Percentiles rank a stretch among this genome's conserved stretches.
These are phyloP conservation scores for Hanseniaspora thailandica DNA, from an alignment of 805 yeast species.

Conservation along the genomic window DNA sequence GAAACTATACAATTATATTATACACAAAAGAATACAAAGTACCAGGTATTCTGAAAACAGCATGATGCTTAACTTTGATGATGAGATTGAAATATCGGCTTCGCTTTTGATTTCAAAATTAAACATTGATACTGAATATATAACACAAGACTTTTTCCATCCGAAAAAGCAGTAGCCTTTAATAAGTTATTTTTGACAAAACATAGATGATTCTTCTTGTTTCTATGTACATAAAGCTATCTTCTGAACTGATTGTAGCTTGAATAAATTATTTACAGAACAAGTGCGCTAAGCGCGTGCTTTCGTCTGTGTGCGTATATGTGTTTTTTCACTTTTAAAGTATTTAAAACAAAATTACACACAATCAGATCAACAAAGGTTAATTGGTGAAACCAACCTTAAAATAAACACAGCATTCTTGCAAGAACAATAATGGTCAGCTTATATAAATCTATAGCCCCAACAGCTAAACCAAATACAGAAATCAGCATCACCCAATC, in stretches of 20 bases:
- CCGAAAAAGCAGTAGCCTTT: background rate
- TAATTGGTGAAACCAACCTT: background rate
- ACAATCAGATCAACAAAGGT: background rate
- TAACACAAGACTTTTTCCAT: background rate
- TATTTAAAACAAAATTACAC: background rate
- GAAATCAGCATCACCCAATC: conserved; percentile 5
- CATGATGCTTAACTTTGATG: background rate
- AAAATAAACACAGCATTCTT: no score
- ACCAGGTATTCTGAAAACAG: background rate
- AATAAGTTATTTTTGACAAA: background rate
- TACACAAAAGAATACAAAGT: background rate
- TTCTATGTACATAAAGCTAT: no score
- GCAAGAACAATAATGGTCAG: background rate
- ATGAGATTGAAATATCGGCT: conserved; percentile 1
- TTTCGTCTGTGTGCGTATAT: background rate
- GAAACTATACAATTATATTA: conserved; percentile 6
- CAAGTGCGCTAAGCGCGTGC: no score
- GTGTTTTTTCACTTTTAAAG: background rate
- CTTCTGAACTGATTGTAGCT: no score
- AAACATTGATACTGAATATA: background rate
- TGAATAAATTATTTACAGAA: no score
- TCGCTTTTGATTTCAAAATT: background rate
- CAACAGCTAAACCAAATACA: conserved; percentile 11
- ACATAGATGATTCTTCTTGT: no score
- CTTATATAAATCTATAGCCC: background rate